phyloP scores from a whole-genome alignment of 176 grass and related monocot species.

The Panicum miliaceum region DNA sequence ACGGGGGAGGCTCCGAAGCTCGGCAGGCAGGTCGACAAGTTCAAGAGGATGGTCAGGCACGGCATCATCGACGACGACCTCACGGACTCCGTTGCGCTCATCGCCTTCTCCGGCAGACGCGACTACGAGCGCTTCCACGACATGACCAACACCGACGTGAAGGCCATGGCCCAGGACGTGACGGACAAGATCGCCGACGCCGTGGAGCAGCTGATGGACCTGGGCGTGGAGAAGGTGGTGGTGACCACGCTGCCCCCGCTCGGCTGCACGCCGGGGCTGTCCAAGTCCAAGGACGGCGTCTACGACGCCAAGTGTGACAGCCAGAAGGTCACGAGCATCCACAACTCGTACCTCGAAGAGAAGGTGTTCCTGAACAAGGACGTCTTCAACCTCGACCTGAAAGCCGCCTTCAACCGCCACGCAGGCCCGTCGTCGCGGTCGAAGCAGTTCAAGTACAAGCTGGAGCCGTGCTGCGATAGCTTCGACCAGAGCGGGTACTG shows the following conservation, averaged over 20 bases:
- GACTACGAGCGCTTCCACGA: slow-evolving; percentile 36
- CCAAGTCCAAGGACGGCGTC: slow-evolving; percentile 32
- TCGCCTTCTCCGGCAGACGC: slow-evolving; percentile 49
- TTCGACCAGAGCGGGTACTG: slow-evolving; percentile 25
- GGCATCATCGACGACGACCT: slow-evolving; percentile 37
- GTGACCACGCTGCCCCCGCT: slow-evolving; percentile 54
- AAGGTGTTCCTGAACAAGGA: background rate
- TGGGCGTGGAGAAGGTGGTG: slow-evolving; percentile 51
- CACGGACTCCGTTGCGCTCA: slow-evolving; percentile 36
- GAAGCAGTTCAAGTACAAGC: slow-evolving; percentile 17
- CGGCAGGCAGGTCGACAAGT: slow-evolving; percentile 22
- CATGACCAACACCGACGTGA: background rate
- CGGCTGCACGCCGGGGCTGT: slow-evolving; percentile 47
- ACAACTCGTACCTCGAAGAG: slow-evolving; percentile 23
- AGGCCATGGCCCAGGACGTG: slow-evolving; percentile 13
- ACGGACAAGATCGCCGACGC: slow-evolving; percentile 22
- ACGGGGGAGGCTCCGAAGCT: slow-evolving; percentile 27
- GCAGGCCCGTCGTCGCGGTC: background rate
- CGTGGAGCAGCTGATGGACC: slow-evolving; percentile 31
- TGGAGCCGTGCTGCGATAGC: slow-evolving; percentile 56
- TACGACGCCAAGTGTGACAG: slow-evolving; percentile 14
- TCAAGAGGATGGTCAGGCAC: slow-evolving; percentile 25
- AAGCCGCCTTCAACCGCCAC: background rate
- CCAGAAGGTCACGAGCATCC: slow-evolving; percentile 29
- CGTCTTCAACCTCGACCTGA: slow-evolving; percentile 29